phyloP scores from a whole-genome alignment of 495 filamentous ascomycete species.

The Neurospora discreta region DNA sequence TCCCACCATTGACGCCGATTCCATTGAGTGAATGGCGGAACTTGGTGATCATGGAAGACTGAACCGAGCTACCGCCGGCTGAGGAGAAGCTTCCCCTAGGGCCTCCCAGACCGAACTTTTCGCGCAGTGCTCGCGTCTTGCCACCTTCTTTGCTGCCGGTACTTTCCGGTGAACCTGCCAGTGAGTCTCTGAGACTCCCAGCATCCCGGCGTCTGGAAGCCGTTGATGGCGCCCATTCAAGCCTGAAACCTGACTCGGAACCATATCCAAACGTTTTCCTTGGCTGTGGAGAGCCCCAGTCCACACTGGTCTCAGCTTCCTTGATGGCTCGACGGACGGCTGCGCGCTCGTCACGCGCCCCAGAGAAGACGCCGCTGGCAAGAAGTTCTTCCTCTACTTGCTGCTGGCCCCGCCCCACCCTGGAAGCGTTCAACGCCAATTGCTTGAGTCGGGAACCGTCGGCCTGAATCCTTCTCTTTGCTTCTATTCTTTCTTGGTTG shows the following conservation, averaged over 20 bases:
- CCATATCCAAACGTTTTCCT: slow-evolving; percentile 4
- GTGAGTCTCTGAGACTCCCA: background rate
- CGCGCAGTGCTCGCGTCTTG: slow-evolving; percentile 21
- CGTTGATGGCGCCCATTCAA: slow-evolving; percentile 6
- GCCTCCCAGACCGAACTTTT: slow-evolving; percentile 18
- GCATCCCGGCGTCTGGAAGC: background rate
- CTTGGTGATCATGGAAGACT: slow-evolving; percentile 1
- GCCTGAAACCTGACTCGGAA: slow-evolving; percentile 15
- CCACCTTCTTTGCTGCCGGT: slow-evolving; percentile 14
- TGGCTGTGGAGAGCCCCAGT: background rate
- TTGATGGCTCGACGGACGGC: slow-evolving; percentile 20
- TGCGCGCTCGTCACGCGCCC: slow-evolving; percentile 24
- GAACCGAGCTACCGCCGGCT: background rate
- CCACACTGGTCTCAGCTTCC: slow-evolving; percentile 1
- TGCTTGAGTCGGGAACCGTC: slow-evolving; percentile 8
- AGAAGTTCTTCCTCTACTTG: slow-evolving; percentile 30
- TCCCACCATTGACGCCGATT: background rate
- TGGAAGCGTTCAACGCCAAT: slow-evolving; percentile 5
- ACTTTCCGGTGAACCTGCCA: slow-evolving; percentile 5
- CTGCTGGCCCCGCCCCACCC: background rate
- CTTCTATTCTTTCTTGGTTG: slow-evolving; percentile 12
- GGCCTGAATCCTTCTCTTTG: slow-evolving; percentile 12
- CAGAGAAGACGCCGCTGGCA: slow-evolving; percentile 30
- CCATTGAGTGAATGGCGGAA: slow-evolving; percentile 14
- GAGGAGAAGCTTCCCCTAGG: slow-evolving; percentile 16